Evolutionary conservation across 768 basidiomycete genomes (phyloP).

Genomic region (Candolleomyces aberdarensis): DNA sequence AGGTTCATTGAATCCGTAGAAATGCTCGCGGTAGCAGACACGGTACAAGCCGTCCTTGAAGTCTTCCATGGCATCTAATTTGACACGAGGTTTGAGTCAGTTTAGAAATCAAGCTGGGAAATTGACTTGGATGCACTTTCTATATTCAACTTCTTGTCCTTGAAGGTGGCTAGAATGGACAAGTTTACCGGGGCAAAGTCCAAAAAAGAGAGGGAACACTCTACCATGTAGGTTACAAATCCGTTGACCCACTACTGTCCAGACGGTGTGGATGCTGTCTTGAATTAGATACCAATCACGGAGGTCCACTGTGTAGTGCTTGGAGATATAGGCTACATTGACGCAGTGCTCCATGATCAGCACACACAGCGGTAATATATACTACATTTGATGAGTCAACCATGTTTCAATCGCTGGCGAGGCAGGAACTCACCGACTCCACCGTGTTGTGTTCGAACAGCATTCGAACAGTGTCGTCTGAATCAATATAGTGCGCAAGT

Average conservation of each 20-base stretch:
- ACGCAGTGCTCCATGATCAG: conserved; percentile 16
- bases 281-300: conserved; percentile 8
- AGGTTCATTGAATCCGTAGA: neutral
- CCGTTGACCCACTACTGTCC: neutral
- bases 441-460: conserved; percentile 6
- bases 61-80: neutral
- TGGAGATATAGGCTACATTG: conserved; percentile 8
- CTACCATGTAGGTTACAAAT: conserved; percentile 8
- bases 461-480: conserved; percentile 12
- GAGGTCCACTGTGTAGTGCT: conserved; percentile 9
- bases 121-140: neutral
- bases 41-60: neutral
- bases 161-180: neutral
- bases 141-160: neutral
- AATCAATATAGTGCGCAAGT: conserved; percentile 13
- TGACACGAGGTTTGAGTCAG: neutral
- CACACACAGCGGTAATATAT: conserved; percentile 12
- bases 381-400: conserved; percentile 3
- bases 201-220: neutral
- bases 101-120: neutral
- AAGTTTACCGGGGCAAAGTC: neutral
- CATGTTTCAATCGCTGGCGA: neutral
- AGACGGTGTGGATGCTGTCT: neutral
- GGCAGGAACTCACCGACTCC: conserved; percentile 11
- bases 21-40: neutral